Percentiles rank a stretch among this genome's conserved stretches.
Conservation (phyloP, 2,329 filamentous ascomycete species). For the Cladosporium sp. region DNA sequence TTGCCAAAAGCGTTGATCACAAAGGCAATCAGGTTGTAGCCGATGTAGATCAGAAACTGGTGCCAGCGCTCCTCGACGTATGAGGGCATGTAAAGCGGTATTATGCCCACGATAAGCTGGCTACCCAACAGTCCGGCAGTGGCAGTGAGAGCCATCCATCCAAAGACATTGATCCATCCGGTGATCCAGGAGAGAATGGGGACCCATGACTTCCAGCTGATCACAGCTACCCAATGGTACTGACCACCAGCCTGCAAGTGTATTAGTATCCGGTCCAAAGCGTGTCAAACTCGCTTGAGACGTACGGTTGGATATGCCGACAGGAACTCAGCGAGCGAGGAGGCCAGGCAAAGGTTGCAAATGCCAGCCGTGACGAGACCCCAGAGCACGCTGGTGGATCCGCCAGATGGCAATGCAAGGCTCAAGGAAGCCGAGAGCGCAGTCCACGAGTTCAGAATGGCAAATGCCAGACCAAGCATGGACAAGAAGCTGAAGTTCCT, state of each 20-base stretch:
- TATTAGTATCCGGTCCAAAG: neutral
- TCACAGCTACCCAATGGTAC: constrained; percentile 67
- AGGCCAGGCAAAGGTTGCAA: constrained; percentile 64
- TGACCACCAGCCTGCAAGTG: constrained; percentile 38
- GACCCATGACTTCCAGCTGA: constrained; percentile 55
- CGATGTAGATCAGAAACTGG: constrained; percentile 67
- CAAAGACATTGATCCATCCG: constrained; percentile 67
- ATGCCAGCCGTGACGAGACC: constrained; percentile 52
- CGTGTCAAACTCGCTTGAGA: neutral
- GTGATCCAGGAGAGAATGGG: constrained; percentile 63
- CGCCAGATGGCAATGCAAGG: constrained; percentile 63
- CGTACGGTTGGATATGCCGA: constrained; percentile 48
- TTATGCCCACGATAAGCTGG: constrained; percentile 59
- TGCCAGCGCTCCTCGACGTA: constrained; percentile 60
- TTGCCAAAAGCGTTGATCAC: constrained; percentile 61
- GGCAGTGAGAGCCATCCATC: constrained; percentile 64
- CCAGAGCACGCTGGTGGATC: constrained; percentile 67
- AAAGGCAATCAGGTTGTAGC: constrained; percentile 55
- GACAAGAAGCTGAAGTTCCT: constrained; percentile 53
- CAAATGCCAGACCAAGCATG: constrained; percentile 58
- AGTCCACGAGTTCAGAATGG: constrained; percentile 59
- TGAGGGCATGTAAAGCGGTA: constrained; percentile 53
- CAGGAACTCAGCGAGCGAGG: constrained; percentile 61
- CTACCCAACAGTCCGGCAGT: constrained; percentile 63
- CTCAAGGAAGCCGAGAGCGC: constrained; percentile 53